Evolutionary conservation across 129 eudicot species (phyloP).

Genomic region (Calendula officinalis): DNA sequence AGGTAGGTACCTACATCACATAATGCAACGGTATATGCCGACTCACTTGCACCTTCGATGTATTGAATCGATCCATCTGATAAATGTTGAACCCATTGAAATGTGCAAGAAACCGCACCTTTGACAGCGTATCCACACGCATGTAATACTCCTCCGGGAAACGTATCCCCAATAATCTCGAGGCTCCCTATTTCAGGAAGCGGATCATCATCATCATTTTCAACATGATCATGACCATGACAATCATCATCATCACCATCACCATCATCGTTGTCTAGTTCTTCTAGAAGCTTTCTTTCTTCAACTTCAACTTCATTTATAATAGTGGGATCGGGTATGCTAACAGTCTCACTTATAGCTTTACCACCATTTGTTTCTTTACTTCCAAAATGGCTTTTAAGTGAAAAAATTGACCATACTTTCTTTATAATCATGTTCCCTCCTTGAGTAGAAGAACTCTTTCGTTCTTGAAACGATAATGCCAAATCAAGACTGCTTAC

Average conservation of each 20-base stretch:
- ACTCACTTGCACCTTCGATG: background rate
- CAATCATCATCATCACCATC: too few species aligned
- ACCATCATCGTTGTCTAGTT: too few species aligned
- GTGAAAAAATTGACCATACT: background rate
- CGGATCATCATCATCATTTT: background rate
- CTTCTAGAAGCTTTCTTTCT: too few species aligned
- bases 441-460: background rate
- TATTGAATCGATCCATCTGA: background rate
- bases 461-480: slow-evolving; percentile 1
- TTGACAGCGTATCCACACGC: background rate
- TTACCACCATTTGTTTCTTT: background rate
- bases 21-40: background rate
- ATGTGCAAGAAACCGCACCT: background rate
- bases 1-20: background rate
- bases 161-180: background rate
- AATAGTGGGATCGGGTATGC: background rate
- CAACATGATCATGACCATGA: too few species aligned
- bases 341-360: background rate
- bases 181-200: background rate
- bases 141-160: background rate
- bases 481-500: background rate
- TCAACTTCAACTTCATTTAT: background rate
- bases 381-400: background rate
- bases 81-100: background rate
- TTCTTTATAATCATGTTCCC: background rate